Percentiles rank a stretch among this genome's conserved stretches.
phyloP scores from a whole-genome alignment of 2,329 filamentous ascomycete genomes.

The Penicillium sp. region DNA sequence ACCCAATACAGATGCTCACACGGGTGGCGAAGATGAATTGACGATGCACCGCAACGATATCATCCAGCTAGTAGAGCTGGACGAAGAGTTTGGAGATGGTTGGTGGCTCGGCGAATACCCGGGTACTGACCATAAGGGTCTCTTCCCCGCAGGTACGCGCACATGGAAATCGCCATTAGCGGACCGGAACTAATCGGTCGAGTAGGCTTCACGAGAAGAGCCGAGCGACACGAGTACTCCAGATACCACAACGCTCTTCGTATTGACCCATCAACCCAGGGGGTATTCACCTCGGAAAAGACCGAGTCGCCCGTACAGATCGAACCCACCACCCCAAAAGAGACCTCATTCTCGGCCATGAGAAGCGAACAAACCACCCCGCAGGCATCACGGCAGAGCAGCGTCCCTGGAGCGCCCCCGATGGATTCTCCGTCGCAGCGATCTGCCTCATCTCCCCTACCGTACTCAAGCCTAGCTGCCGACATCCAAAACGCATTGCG shows the following conservation, averaged over 20 bases:
- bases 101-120: constrained; percentile 61
- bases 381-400: constrained; percentile 42
- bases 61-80: constrained; percentile 64
- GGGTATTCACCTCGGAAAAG: constrained; percentile 7
- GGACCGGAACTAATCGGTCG: constrained; percentile 1
- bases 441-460: constrained; percentile 39
- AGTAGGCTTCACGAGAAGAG: constrained; percentile 24
- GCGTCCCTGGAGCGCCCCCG: constrained; percentile 31
- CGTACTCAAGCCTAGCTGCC: constrained; percentile 35
- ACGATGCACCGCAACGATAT: constrained; percentile 75
- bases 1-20: constrained; percentile 75
- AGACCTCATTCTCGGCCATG: constrained; percentile 25
- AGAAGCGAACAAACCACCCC: constrained; percentile 41
- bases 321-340: constrained; percentile 15
- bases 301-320: constrained; percentile 15
- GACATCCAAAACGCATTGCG: constrained; percentile 47
- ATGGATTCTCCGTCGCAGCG: constrained; percentile 29
- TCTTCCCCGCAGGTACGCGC: constrained; percentile 50
- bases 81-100: constrained; percentile 67
- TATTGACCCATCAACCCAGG: constrained; percentile 4
- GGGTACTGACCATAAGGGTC: constrained; percentile 42
- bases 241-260: constrained; percentile 11
- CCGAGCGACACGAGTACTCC: constrained; percentile 11
- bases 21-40: constrained; percentile 89
- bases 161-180: neutral